Percentiles rank a stretch among this genome's conserved stretches.
Conservation (phyloP, 169 alveolate genomes). For the Plasmodium malariae region DNA sequence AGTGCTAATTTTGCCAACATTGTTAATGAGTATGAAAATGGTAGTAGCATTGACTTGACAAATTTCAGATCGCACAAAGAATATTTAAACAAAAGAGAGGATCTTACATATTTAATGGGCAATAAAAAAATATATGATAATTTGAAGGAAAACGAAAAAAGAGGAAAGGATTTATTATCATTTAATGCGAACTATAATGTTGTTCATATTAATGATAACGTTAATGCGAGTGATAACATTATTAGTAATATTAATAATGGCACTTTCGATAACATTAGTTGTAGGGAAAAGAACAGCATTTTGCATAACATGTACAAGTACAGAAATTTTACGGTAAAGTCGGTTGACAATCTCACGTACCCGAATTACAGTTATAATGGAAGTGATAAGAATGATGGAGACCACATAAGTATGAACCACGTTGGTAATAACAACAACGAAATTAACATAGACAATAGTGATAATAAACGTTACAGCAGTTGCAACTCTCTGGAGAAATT, state of each 20-base stretch:
- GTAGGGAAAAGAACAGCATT: not conserved
- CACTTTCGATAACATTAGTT: too few relatives aligned
- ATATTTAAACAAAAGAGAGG: slow-evolving; percentile 25
- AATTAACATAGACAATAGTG: too few relatives aligned
- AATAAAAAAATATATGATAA: slow-evolving; percentile 47
- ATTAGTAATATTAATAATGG: not conserved
- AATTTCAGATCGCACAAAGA: not conserved
- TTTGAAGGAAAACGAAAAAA: not conserved
- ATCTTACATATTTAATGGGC: slow-evolving; percentile 2
- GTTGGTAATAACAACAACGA: too few relatives aligned
- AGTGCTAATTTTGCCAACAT: not conserved
- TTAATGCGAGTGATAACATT: not conserved
- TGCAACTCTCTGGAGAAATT: slow-evolving; percentile 51
- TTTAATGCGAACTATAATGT: not conserved
- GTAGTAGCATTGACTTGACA: not conserved
- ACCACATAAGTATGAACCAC: too few relatives aligned
- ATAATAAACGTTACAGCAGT: not conserved
- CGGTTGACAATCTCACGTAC: slow-evolving; percentile 1
- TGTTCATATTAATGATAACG: too few relatives aligned
- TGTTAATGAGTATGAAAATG: not conserved
- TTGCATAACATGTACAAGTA: slow-evolving; percentile 4
- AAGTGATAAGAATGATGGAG: not conserved
- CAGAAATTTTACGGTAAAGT: slow-evolving; percentile 20
- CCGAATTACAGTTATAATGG: not conserved
- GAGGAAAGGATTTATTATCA: not conserved